Evolutionary conservation across 352 stramenopile species (phyloP), one percentile per base, ranked within the genome.

Genomic region (Albugo candida): DNA sequence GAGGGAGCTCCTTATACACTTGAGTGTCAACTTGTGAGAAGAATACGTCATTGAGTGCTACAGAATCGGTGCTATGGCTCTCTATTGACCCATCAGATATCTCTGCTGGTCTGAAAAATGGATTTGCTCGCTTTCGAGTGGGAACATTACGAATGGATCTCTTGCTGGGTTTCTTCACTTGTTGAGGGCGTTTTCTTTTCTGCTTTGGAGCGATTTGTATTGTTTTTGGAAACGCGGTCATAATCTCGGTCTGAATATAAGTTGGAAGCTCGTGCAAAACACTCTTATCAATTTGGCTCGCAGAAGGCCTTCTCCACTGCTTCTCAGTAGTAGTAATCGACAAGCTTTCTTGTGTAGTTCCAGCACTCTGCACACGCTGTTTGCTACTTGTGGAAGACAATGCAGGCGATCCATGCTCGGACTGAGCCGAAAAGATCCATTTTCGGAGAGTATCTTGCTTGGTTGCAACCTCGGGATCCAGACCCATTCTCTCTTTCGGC

Each of bases 21-120:
- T 83, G 65, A 4, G 64, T 62, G 44, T 91, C 78, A 2, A 91
- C 65, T 63, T 88, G 78, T 3, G 78, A 91, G 50, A 85, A 62
- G 11, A 55, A 62, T 45, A 85, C 74, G 34, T 84, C 70, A 47
- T 88, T 62, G 3, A 88, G 52, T 1, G 66, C 56, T 31, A 31
- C 24, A 31, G 24, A 31, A 10, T 31, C 24, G 24, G 3, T 31
- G 8, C 24, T 31, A 31, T 31, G 3, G 3, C 24, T 31, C 24
- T 31, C 24, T 8, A 31, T 31, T 31, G 8, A 31, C 3, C 24
- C 24, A 8, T 31, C 24, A 31, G 24, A 31, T 31, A 31, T 8
- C 8, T 31, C 24, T 31, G 24, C 24, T 31, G 24, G 24, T 31
- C 24, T 31, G 24, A 31, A 31, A 8, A 31, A 31, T 10, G 8